Evolutionary conservation across 208 protist species (phyloP).

Genomic region (Leishmania lainsoni): DNA sequence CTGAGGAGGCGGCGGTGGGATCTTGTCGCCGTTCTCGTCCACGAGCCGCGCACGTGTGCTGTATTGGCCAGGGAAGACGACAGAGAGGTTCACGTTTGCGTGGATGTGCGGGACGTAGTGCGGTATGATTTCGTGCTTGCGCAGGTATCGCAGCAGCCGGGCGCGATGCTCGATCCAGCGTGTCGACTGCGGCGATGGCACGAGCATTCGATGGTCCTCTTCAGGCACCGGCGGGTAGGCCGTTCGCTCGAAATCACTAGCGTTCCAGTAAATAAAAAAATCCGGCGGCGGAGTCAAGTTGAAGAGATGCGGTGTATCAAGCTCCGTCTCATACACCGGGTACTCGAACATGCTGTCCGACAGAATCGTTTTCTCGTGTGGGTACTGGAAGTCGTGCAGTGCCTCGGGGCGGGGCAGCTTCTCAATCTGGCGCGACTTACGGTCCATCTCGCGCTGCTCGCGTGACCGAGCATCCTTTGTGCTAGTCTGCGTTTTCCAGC

Average conservation of each 20-base stretch:
- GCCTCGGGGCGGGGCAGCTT: conserved; percentile 87
- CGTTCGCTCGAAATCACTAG: conserved; percentile 79
- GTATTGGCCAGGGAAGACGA: conserved; percentile 80
- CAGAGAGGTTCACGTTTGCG: conserved; percentile 84
- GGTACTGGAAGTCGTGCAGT: conserved; percentile 91
- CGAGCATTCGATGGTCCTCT: conserved; percentile 73
- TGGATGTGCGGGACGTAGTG: conserved; percentile 68
- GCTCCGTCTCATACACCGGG: conserved; percentile 88
- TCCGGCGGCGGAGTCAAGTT: conserved; percentile 83
- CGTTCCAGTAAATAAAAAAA: conserved; percentile 92
- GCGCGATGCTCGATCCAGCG: conserved; percentile 64
- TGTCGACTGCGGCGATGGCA: conserved; percentile 41
- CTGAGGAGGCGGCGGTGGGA: conserved; percentile 57
- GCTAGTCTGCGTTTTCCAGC: conserved; percentile 85
- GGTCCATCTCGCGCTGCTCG: conserved; percentile 87
- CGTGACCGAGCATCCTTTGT: conserved; percentile 86
- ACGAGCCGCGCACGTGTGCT: conserved; percentile 49
- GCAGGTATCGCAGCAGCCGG: conserved; percentile 62
- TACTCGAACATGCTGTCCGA: conserved; percentile 92
- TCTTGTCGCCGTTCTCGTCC: conserved; percentile 57
- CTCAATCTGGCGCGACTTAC: conserved; percentile 87
- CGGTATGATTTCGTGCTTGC: conserved; percentile 85
- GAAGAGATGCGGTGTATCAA: conserved; percentile 89
- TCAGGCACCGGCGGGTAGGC: conserved; percentile 70
- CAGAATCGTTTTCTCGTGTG: conserved; percentile 89